Percentiles rank a stretch among this genome's conserved stretches.
Conservation (phyloP, 2,329 filamentous ascomycete species). For the Cytospora piceicola region DNA sequence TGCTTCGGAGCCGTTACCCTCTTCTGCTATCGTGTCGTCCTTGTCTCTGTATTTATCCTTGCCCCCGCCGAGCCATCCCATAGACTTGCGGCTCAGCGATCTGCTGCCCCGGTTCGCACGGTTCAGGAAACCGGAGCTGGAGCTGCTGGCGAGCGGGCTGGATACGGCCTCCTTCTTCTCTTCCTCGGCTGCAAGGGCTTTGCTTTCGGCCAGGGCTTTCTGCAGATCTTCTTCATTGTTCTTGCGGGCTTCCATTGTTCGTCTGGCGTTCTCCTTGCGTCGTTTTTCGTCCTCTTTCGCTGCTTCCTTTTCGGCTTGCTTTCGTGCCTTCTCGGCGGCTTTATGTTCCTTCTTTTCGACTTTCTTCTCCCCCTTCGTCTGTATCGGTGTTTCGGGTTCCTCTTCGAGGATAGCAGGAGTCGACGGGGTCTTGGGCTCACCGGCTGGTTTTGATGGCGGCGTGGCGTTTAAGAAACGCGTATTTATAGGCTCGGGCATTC, state of each 20-base stretch:
- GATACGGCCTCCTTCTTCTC: constrained; percentile 44
- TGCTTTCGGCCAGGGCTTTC: constrained; percentile 68
- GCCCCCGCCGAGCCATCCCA: constrained; percentile 60
- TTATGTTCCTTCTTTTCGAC: constrained; percentile 72
- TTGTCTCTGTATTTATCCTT: constrained; percentile 43
- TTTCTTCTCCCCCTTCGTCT: constrained; percentile 64
- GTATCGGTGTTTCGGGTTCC: constrained; percentile 42
- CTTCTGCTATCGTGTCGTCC: constrained; percentile 38
- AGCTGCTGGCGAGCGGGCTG: constrained; percentile 33
- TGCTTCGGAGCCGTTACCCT: constrained; percentile 32
- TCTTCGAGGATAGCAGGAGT: constrained; percentile 54
- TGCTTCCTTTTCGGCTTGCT: constrained; percentile 51
- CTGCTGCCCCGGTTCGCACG: constrained; percentile 74
- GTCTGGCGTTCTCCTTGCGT: constrained; percentile 42
- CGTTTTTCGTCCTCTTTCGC: constrained; percentile 50
- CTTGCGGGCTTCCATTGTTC: constrained; percentile 46
- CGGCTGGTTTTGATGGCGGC: constrained; percentile 36
- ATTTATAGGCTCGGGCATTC: constrained; percentile 30
- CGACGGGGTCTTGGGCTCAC: constrained; percentile 33
- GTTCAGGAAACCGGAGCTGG: constrained; percentile 55
- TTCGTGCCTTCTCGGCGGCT: constrained; percentile 54
- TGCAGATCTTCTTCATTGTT: constrained; percentile 66
- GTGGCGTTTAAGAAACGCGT: constrained; percentile 38
- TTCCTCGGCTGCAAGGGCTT: constrained; percentile 61
- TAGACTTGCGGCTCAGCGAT: constrained; percentile 77